Evolutionary conservation across 345 rosid genomes (phyloP).

Genomic region (Mercurialis annua): DNA sequence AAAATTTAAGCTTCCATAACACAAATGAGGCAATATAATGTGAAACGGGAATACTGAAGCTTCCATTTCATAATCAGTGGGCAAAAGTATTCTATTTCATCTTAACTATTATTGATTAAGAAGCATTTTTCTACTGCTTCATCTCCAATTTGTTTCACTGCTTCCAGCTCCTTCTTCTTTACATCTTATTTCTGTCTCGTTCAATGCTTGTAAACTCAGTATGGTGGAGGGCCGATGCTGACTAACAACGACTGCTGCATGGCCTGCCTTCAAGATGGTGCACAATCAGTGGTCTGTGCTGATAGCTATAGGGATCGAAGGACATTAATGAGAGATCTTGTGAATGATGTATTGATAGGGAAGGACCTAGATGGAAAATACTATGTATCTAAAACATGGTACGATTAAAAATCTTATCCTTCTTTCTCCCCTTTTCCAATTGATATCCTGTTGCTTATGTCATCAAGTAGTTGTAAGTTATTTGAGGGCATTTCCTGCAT

Average conservation of each 20-base stretch:
- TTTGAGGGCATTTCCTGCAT: not conserved
- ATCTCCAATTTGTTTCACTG: not conserved
- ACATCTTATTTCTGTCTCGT: slow-evolving; percentile 6
- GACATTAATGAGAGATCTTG: slow-evolving; percentile 68
- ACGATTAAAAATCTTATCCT: slow-evolving; percentile 27
- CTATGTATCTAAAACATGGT: slow-evolving; percentile 82
- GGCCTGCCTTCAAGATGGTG: slow-evolving; percentile 75
- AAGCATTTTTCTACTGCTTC: not conserved
- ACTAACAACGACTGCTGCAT: slow-evolving; percentile 68
- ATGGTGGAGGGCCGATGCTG: slow-evolving; percentile 72
- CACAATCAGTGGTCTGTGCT: slow-evolving; percentile 60
- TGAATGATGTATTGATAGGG: slow-evolving; percentile 55
- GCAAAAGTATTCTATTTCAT: not conserved
- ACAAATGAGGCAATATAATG: not conserved
- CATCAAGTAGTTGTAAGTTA: slow-evolving; percentile 4
- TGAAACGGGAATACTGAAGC: not conserved
- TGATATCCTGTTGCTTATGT: slow-evolving; percentile 11
- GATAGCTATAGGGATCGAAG: slow-evolving; percentile 93
- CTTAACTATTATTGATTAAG: not conserved
- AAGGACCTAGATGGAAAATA: slow-evolving; percentile 65
- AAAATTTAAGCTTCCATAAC: not conserved
- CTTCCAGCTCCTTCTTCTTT: not conserved
- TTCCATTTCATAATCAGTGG: not conserved
- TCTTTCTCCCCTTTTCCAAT: not conserved
- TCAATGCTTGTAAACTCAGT: slow-evolving; percentile 40